Percentiles rank a stretch among this genome's conserved stretches.
Evolutionary conservation across 768 basidiomycete species (phyloP).

Genomic region (Tulasnella calospora): DNA sequence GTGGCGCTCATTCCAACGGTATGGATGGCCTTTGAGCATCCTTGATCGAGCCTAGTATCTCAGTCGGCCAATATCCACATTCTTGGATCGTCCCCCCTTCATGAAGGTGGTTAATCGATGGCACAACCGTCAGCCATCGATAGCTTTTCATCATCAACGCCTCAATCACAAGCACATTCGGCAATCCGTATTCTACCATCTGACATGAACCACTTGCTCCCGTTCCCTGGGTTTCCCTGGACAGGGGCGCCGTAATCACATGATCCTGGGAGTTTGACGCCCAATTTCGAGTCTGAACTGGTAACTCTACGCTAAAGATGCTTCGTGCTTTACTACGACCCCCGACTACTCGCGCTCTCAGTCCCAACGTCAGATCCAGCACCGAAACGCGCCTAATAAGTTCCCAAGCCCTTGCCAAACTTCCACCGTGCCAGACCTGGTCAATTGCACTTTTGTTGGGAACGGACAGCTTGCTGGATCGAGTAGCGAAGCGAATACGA

Average conservation of each 20-base stretch:
- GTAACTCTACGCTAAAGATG: neutral
- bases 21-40: no score
- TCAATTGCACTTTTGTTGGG: conserved; percentile 12
- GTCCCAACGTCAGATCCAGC: neutral
- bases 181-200: no score
- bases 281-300: neutral
- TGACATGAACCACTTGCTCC: no score
- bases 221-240: no score
- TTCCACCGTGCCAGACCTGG: neutral
- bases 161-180: no score
- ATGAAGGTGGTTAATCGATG: no score
- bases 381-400: conserved; percentile 10
- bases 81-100: no score
- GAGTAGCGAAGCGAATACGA: conserved; percentile 52
- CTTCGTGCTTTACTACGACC: conserved; percentile 1
- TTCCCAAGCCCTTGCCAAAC: conserved; percentile 8
- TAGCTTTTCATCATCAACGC: no score
- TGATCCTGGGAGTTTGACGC: neutral
- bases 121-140: no score
- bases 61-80: no score
- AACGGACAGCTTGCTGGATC: neutral
- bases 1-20: no score
- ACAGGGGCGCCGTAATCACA: neutral
- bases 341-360: neutral
- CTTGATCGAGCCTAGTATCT: no score